phyloP scores from a whole-genome alignment of 345 rosid genomes.

The Populus alba region DNA sequence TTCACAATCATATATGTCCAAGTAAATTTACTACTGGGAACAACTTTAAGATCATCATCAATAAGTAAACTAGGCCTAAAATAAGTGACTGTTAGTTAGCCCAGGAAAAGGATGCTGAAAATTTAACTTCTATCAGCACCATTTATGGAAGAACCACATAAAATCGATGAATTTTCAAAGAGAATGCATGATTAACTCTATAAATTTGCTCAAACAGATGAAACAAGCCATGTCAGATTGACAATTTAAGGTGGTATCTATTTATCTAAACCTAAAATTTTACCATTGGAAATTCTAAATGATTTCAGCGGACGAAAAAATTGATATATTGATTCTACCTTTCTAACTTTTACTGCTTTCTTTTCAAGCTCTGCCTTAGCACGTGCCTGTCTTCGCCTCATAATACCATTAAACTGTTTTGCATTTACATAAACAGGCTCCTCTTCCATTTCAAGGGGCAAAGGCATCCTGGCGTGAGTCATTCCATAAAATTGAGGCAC shows the following conservation, averaged over 20 bases:
- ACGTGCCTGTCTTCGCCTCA: constrained; percentile 63
- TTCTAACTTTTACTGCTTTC: constrained; percentile 53
- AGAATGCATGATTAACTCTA: neutral
- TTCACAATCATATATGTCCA: neutral
- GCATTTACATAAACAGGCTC: constrained; percentile 77
- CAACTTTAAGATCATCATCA: neutral
- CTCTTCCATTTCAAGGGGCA: constrained; percentile 69
- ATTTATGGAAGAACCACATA: neutral
- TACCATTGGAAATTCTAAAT: neutral
- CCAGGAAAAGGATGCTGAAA: neutral
- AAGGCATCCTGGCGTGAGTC: constrained; percentile 56
- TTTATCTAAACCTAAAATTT: neutral
- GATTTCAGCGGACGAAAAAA: neutral
- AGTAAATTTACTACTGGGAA: neutral
- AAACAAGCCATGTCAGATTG: neutral
- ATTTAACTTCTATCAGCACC: neutral
- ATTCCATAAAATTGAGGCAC: constrained; percentile 45
- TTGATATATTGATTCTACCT: constrained; percentile 33
- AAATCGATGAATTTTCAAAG: neutral
- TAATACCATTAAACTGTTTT: constrained; percentile 67
- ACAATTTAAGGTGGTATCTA: neutral
- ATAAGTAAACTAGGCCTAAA: neutral
- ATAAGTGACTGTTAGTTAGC: neutral
- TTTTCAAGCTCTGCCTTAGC: constrained; percentile 72
- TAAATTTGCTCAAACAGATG: neutral